These are phyloP conservation scores for Pythium scleroteichum DNA, from an alignment of 352 stramenopile genomes.

Conservation along the genomic window DNA sequence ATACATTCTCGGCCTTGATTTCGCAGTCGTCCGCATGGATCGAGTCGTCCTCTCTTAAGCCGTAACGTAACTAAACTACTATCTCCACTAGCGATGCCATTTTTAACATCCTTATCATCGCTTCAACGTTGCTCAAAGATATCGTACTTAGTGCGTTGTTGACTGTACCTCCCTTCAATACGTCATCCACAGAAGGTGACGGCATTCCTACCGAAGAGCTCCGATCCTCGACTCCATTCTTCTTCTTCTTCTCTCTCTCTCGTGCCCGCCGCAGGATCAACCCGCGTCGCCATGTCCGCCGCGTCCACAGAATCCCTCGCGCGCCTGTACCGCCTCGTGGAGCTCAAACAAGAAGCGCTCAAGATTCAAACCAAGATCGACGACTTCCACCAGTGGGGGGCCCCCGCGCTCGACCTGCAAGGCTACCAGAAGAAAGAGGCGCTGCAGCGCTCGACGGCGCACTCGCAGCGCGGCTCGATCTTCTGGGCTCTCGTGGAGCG, in stretches of 20 bases:
- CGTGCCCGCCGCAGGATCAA: too few species aligned
- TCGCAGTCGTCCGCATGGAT: too few species aligned
- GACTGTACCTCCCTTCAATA: too few species aligned
- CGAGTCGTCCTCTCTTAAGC: too few species aligned
- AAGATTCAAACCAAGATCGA: slow-evolving; percentile 33
- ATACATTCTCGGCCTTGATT: too few species aligned
- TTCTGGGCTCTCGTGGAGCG: slow-evolving; percentile 67
- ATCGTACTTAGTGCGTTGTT: too few species aligned
- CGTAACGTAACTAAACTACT: slow-evolving; percentile 1
- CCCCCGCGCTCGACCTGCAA: slow-evolving; percentile 21
- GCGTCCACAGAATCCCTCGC: neutral
- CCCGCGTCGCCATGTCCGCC: neutral
- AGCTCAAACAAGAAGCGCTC: slow-evolving; percentile 26
- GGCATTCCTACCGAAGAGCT: too few species aligned
- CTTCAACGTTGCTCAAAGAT: too few species aligned
- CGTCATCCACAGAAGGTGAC: too few species aligned
- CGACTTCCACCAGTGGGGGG: slow-evolving; percentile 24
- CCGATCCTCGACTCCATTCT: too few species aligned
- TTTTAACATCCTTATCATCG: neutral
- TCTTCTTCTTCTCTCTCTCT: too few species aligned
- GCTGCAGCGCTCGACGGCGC: slow-evolving; percentile 41
- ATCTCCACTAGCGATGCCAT: neutral
- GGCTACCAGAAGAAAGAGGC: slow-evolving; percentile 52
- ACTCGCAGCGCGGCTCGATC: slow-evolving; percentile 54
- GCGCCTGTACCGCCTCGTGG: slow-evolving; percentile 25